These are phyloP conservation scores for Roridomyces roridus DNA, from an alignment of 768 basidiomycete genomes.

Conservation along the genomic window DNA sequence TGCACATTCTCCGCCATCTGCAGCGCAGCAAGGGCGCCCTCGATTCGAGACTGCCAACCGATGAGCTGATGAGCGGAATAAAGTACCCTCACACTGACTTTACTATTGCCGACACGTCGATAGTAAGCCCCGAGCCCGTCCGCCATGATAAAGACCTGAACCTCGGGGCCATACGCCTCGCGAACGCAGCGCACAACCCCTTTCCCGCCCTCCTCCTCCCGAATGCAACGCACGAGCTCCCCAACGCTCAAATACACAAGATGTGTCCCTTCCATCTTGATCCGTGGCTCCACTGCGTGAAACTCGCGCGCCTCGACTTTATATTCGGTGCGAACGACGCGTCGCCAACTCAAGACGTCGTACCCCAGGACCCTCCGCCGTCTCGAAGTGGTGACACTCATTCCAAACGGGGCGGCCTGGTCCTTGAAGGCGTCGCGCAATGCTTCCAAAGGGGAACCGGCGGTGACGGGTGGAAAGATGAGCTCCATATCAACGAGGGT, in stretches of 20 bases:
- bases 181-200: conserved; percentile 11
- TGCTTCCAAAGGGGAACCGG: neutral
- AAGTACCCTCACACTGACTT: neutral
- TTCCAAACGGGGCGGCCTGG: conserved; percentile 1
- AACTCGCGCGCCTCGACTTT: conserved; percentile 7
- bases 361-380: neutral
- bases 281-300: neutral
- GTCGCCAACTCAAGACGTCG: conserved; percentile 17
- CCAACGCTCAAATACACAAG: conserved; percentile 14
- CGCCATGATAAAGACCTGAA: conserved; percentile 26
- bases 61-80: neutral
- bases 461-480: conserved; percentile 10
- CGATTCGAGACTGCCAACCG: conserved; percentile 6
- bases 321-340: conserved; percentile 9
- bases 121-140: conserved; percentile 13
- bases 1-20: conserved; percentile 24
- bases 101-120: neutral
- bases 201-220: conserved; percentile 4
- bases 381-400: conserved; percentile 1
- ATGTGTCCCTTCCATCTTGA: neutral
- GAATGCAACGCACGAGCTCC: conserved; percentile 8
- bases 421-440: neutral
- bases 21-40: conserved; percentile 19
- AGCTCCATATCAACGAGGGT: conserved; percentile 22
- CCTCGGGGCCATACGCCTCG: neutral